phyloP scores from a whole-genome alignment of 2,329 filamentous ascomycete species.

The Lasiodiplodia theobromae region DNA sequence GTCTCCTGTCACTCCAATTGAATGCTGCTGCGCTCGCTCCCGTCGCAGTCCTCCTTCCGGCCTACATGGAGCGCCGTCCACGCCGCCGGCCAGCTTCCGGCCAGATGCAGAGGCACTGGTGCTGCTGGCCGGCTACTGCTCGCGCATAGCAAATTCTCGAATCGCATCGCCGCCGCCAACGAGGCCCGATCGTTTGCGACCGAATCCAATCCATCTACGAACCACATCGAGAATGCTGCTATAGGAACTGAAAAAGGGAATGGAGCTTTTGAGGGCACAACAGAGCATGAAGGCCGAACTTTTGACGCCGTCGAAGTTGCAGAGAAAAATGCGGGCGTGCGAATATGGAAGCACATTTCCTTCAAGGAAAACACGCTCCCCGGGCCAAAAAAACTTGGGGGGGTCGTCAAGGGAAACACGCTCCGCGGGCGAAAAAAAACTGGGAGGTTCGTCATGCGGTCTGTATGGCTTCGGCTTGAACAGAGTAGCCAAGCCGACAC shows the following conservation, averaged over 20 bases:
- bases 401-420: too few relatives aligned
- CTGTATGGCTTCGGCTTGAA: too few relatives aligned
- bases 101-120: slow-evolving; percentile 36
- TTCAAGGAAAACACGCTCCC: too few relatives aligned
- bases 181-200: slow-evolving; percentile 1
- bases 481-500: too few relatives aligned
- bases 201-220: not conserved
- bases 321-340: too few relatives aligned
- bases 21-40: slow-evolving; percentile 49
- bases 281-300: not conserved
- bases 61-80: slow-evolving; percentile 45
- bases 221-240: not conserved
- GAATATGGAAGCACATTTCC: too few relatives aligned
- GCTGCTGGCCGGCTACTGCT: slow-evolving; percentile 1
- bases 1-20: slow-evolving; percentile 42
- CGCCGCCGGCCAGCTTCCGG: not conserved
- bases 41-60: slow-evolving; percentile 52
- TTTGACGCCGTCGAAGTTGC: too few relatives aligned
- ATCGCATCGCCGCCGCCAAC: not conserved
- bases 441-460: too few relatives aligned
- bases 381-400: too few relatives aligned
- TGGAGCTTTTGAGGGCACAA: too few relatives aligned
- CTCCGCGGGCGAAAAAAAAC: too few relatives aligned
- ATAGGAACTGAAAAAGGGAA: not conserved
- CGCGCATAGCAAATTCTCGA: slow-evolving; percentile 5